Evolutionary conservation across 2,329 filamentous ascomycete species (phyloP).

Genomic region (Xylaria sp.): DNA sequence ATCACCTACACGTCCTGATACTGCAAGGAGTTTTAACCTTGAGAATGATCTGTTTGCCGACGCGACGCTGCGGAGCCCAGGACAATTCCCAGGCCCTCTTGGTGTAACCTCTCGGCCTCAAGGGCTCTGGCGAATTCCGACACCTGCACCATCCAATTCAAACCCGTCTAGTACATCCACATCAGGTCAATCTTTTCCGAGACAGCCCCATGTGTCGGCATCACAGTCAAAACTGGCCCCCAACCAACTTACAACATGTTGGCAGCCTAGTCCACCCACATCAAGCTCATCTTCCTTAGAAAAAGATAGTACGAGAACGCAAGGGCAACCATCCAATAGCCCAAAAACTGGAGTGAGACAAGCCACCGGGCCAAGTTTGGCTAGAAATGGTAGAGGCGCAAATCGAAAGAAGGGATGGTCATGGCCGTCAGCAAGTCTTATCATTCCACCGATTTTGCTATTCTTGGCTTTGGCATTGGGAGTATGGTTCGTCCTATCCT

Average conservation of each 20-base stretch:
- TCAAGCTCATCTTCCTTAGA: not conserved
- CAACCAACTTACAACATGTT: not conserved
- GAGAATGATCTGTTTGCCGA: constrained; percentile 53
- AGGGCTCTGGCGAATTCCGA: not conserved
- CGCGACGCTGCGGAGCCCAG: constrained; percentile 47
- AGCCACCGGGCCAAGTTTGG: not conserved
- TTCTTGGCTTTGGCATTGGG: constrained; percentile 11
- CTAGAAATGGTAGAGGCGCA: not conserved
- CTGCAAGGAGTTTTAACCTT: constrained; percentile 50
- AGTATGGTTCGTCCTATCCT: constrained; percentile 21
- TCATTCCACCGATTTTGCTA: constrained; percentile 1
- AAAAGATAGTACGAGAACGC: not conserved
- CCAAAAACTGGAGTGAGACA: not conserved
- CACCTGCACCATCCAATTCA: not conserved
- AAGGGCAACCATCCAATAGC: not conserved
- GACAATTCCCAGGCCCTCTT: no score
- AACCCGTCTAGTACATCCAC: not conserved
- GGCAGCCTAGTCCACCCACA: not conserved
- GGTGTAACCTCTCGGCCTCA: no score
- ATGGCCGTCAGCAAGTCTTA: not conserved
- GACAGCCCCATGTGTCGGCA: not conserved
- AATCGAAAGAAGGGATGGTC: not conserved
- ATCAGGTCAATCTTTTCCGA: not conserved
- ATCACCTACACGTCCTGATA: constrained; percentile 42
- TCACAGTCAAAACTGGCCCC: not conserved